These are phyloP conservation scores for Endocladia muricata DNA, from an alignment of 31 red algal species.

Conservation along the genomic window DNA sequence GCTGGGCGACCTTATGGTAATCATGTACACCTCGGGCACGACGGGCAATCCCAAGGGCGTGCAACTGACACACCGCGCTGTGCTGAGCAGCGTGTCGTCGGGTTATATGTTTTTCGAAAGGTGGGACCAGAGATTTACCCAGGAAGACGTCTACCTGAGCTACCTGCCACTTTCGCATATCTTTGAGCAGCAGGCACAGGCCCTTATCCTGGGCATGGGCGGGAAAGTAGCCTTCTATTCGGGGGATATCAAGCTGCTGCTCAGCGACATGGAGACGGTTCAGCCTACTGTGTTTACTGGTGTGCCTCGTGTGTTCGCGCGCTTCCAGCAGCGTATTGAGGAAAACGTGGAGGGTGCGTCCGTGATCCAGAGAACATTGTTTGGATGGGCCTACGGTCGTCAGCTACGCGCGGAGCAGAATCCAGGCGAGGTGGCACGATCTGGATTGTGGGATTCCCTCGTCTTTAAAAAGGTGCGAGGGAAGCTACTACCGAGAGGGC, in stretches of 20 bases:
- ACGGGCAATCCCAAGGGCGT: conserved; percentile 97
- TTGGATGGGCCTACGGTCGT: conserved; percentile 64
- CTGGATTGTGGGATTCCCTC: conserved; percentile 75
- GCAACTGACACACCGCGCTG: conserved; percentile 54
- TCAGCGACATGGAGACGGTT: conserved; percentile 63
- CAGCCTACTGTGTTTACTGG: conserved; percentile 91
- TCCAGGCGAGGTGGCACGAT: conserved; percentile 30
- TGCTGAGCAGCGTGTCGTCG: conserved; percentile 60
- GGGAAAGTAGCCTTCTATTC: conserved; percentile 77
- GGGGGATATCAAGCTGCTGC: conserved; percentile 78
- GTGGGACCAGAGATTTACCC: conserved; percentile 27
- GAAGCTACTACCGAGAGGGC: conserved; percentile 58
- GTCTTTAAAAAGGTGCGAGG: conserved; percentile 79
- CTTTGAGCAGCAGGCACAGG: conserved; percentile 84
- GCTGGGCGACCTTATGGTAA: conserved; percentile 64
- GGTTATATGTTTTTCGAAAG: conserved; percentile 52
- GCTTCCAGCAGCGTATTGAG: conserved; percentile 79
- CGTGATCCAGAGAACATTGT: conserved; percentile 65
- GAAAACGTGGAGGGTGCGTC: conserved; percentile 50
- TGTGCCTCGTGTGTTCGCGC: conserved; percentile 87
- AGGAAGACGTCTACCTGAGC: conserved; percentile 58
- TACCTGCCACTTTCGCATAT: conserved; percentile 94
- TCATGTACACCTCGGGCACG: conserved; percentile 99
- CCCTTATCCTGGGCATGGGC: conserved; percentile 49
- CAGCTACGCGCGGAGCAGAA: conserved; percentile 62